Evolutionary conservation across 176 grass and related monocot species (phyloP).

Genomic region (Bonia amplexicaulis): DNA sequence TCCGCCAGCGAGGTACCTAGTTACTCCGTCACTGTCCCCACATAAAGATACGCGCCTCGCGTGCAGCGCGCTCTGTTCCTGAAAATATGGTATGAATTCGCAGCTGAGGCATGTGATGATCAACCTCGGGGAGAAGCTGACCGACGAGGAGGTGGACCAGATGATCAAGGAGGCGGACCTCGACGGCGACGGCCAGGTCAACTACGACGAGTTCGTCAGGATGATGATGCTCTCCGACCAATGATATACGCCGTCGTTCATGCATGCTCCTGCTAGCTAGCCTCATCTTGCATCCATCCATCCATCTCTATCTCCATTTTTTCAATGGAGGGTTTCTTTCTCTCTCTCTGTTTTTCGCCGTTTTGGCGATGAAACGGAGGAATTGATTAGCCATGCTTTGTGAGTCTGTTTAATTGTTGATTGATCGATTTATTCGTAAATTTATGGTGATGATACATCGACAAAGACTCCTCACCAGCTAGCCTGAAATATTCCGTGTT

Average conservation of each 20-base stretch:
- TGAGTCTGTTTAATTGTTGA: background rate
- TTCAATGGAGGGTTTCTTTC: background rate
- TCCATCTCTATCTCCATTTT: background rate
- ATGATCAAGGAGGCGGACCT: conserved; percentile 79
- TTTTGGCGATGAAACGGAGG: no score
- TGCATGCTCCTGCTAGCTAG: background rate
- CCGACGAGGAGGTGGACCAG: conserved; percentile 57
- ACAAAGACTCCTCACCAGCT: background rate
- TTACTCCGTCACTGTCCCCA: background rate
- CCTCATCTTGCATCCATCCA: background rate
- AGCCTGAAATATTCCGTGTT: background rate
- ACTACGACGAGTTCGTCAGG: conserved; percentile 74
- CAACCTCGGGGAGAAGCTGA: conserved; percentile 67
- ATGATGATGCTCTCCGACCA: conserved; percentile 81
- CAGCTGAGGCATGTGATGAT: conserved; percentile 67
- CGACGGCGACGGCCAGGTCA: conserved; percentile 74
- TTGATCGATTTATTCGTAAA: background rate
- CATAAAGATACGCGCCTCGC: no score
- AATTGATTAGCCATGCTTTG: background rate
- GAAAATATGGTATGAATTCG: no score
- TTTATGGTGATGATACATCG: background rate
- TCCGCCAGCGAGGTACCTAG: conserved; percentile 50
- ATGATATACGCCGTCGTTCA: background rate
- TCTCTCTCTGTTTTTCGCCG: no score
- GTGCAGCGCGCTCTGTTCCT: no score